Percentiles rank a stretch among this genome's conserved stretches.
phyloP scores from a whole-genome alignment of 306 rosid species.

The Gleditsia sinensis region DNA sequence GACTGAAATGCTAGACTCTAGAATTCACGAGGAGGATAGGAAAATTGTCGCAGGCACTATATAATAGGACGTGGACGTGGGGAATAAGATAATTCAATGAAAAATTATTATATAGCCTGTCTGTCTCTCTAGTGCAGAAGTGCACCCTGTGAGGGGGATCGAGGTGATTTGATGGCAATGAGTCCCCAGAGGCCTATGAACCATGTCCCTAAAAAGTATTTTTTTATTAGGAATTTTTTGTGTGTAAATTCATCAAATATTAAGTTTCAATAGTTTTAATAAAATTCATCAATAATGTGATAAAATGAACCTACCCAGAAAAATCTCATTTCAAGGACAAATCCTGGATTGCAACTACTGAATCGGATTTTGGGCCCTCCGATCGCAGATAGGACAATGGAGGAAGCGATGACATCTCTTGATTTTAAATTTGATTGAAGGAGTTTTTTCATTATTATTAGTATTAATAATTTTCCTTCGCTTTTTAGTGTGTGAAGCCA shows the following conservation, averaged over 20 bases:
- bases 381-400: slow-evolving; percentile 14
- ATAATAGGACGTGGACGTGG: slow-evolving; percentile 12
- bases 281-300: too few relatives aligned
- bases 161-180: neutral
- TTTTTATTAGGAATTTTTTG: too few relatives aligned
- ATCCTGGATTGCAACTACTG: slow-evolving; percentile 28
- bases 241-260: too few relatives aligned
- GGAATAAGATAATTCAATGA: slow-evolving; percentile 19
- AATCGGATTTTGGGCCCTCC: slow-evolving; percentile 42
- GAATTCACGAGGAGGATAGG: neutral
- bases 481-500: slow-evolving; percentile 14
- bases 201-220: slow-evolving; percentile 29
- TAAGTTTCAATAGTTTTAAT: too few relatives aligned
- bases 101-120: neutral
- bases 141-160: too few relatives aligned
- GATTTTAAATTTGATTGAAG: neutral
- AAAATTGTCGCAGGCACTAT: slow-evolving; percentile 9
- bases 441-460: neutral
- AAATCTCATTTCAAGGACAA: slow-evolving; percentile 40
- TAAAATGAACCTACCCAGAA: too few relatives aligned
- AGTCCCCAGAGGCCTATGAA: slow-evolving; percentile 25
- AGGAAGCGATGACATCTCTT: neutral
- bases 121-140: neutral
- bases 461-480: neutral
- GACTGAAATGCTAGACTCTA: neutral